These are phyloP conservation scores for Perkinsus olseni DNA, from an alignment of 169 alveolate genomes.

Conservation along the genomic window DNA sequence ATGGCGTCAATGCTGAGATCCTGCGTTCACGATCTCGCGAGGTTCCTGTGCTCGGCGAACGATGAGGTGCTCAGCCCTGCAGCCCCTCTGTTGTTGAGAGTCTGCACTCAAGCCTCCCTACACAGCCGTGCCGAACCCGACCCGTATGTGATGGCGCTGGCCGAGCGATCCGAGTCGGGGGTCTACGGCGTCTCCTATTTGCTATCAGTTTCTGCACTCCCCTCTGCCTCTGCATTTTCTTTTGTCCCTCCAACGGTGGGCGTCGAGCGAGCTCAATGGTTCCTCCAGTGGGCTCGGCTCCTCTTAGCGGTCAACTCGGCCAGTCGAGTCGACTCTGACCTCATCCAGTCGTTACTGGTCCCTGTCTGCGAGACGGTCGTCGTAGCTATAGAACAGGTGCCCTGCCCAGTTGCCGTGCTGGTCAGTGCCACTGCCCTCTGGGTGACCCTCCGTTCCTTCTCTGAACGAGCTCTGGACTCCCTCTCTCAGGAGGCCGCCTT, in stretches of 20 bases:
- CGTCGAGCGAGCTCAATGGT: not conserved
- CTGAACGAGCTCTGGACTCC: not conserved
- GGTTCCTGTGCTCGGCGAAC: not conserved
- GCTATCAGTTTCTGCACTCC: not conserved
- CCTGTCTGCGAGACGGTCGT: not conserved
- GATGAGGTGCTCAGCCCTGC: not conserved
- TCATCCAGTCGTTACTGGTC: not conserved
- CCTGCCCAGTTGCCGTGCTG: not conserved
- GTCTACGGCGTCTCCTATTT: not conserved
- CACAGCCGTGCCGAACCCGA: not conserved
- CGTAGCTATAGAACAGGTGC: not conserved
- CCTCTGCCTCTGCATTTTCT: not conserved
- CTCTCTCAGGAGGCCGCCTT: not conserved
- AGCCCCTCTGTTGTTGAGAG: not conserved
- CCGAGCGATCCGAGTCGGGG: not conserved
- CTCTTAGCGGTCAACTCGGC: not conserved
- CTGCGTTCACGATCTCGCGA: not conserved
- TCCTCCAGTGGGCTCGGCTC: not conserved
- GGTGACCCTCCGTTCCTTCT: not conserved
- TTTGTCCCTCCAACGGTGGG: not conserved
- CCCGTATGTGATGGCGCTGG: not conserved
- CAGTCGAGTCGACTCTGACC: not conserved
- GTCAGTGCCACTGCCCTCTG: not conserved
- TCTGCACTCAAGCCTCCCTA: not conserved
- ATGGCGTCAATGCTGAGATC: not conserved